phyloP scores from a whole-genome alignment of 129 eudicot species.

The Helianthus annuus region HanXRQr2.0-SUNRISE NC_035439.2:140034897-140035396 shows the following conservation, averaged over 20 bases:
- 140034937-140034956: conserved; percentile 81
- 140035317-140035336: conserved; percentile 85
- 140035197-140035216: conserved; percentile 64
- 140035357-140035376: conserved; percentile 91
- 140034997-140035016: conserved; percentile 85
- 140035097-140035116: conserved; percentile 65
- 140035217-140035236: conserved; percentile 46
- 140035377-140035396: conserved; percentile 67
- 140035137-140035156: conserved; percentile 67
- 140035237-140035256: conserved; percentile 81
- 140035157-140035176: conserved; percentile 74
- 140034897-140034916: conserved; percentile 96
- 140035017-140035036: conserved; percentile 95
- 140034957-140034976: conserved; percentile 88
- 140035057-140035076: conserved; percentile 78
- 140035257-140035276: conserved; percentile 97
- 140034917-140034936: conserved; percentile 91
- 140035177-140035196: conserved; percentile 90
- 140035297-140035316: conserved; percentile 71
- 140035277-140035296: conserved; percentile 68
- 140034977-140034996: conserved; percentile 88
- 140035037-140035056: conserved; percentile 81
- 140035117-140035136: conserved; percentile 80
- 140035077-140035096: conserved; percentile 80
- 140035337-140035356: conserved; percentile 71